Evolutionary conservation across 352 stramenopile species (phyloP).

Genomic region (Phytophthora litchii): DNA sequence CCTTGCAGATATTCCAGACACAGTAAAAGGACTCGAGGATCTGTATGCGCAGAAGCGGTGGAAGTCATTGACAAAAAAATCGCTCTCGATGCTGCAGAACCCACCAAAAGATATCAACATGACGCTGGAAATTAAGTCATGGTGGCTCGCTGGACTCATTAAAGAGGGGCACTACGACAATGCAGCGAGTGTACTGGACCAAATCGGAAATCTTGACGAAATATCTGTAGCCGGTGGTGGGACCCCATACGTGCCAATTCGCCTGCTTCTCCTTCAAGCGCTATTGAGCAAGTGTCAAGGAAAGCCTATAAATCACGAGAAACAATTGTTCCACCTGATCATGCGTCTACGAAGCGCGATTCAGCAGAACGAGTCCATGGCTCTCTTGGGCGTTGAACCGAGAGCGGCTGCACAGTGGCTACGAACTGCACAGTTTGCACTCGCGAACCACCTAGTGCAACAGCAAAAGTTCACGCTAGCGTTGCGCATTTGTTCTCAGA

Average conservation of each 20-base stretch:
- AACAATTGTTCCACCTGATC: conserved; percentile 68
- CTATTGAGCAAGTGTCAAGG: conserved; percentile 77
- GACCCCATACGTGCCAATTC: conserved; percentile 58
- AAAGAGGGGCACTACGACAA: conserved; percentile 84
- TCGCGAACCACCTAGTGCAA: conserved; percentile 73
- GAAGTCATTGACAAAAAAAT: conserved; percentile 78
- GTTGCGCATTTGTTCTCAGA: conserved; percentile 66
- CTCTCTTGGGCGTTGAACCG: conserved; percentile 41
- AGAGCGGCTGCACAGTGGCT: conserved; percentile 51
- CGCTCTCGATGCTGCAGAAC: conserved; percentile 72
- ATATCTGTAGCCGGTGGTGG: conserved; percentile 21
- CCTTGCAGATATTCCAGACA: conserved; percentile 66
- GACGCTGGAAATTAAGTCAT: conserved; percentile 80
- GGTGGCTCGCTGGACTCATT: conserved; percentile 81
- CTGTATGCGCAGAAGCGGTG: conserved; percentile 75
- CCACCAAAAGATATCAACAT: conserved; percentile 48
- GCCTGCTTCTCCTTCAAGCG: conserved; percentile 65
- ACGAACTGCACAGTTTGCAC: conserved; percentile 65
- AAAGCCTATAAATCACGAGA: conserved; percentile 58
- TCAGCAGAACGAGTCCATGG: conserved; percentile 32
- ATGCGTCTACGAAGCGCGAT: conserved; percentile 40
- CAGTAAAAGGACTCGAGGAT: conserved; percentile 51
- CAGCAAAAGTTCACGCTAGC: conserved; percentile 77
- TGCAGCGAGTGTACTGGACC: conserved; percentile 67
- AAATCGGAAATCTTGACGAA: conserved; percentile 73